Base-by-base conservation (phyloP, 305 asterid species). In the Fraxinus sp. region DNA sequence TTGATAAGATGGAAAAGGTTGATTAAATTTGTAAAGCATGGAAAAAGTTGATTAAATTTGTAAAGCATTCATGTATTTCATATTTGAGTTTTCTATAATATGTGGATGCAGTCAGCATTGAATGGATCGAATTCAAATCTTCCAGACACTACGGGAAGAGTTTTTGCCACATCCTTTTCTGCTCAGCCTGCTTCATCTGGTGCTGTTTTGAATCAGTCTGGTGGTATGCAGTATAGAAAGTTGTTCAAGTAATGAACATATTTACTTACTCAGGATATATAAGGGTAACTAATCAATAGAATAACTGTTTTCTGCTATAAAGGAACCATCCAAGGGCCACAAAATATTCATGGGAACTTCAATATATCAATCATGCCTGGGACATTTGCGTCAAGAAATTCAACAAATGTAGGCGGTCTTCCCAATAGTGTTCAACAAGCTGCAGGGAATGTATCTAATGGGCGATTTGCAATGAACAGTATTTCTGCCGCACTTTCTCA, bases 351-450 rank as follows among this genome's bases (percentile, higher is more conserved):
- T 68, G 94, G 92, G 87, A 87, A 87, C 87, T 94, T 88, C 88
- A 92, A 91, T 83, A 85, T 86, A 90, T 90, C 97, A 32, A 94
- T 89, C 84, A 88, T 94, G 86, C 90, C 93, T 0, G 90, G 91
- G 11, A 84, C 94, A 62, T 92, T 89, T 87, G 89, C 89, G 78
- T 89, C 98, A 78, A 95, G 97, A 91, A 95, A 83, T 88, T 88
- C 97, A 8, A 70, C 88, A 55, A 91, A 89, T 88, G 84, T 90
- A 80, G 88, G 89, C 77, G 92, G 92, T 83, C 92, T 92, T 85
- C 90, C 95, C 70, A 91, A 86, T 82, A 91, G 91, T 78, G 93
- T 93, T 83, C 98, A 91, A 83, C 99, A 94, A 89, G 88, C 91
- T 81, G 83, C 91, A 81, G 98, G 97, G 78, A 88, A 81, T 74